These are phyloP conservation scores for Ceratocystis eucalypticola DNA, from an alignment of 2,329 filamentous ascomycete genomes.

Conservation along the genomic window DNA sequence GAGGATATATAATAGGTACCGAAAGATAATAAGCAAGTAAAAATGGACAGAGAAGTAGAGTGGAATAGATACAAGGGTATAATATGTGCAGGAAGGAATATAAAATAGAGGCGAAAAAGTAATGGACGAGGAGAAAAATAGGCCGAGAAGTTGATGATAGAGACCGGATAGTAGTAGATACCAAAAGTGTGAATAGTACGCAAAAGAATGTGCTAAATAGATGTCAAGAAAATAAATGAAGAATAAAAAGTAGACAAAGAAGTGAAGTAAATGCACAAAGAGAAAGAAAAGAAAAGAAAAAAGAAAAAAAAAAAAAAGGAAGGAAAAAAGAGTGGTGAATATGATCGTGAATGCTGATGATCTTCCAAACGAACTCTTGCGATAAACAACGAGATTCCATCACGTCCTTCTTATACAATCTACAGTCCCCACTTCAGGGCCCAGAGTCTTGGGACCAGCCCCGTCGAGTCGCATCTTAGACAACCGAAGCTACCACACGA, in stretches of 20 bases:
- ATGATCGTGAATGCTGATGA: constrained; percentile 3
- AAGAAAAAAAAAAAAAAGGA: neutral
- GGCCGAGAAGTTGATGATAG: neutral
- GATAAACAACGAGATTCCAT: neutral
- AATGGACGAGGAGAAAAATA: neutral
- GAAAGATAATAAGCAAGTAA: neutral
- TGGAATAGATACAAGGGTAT: neutral
- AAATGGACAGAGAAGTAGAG: neutral
- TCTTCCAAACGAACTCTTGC: neutral
- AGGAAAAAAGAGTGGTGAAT: neutral
- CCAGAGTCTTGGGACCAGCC: neutral
- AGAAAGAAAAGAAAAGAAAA: neutral
- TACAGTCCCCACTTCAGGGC: neutral
- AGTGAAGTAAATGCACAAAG: too few species aligned
- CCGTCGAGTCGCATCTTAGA: neutral
- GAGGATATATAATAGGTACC: neutral
- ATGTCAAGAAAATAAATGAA: neutral
- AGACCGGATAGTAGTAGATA: neutral
- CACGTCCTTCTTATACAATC: neutral
- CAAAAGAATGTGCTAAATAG: neutral
- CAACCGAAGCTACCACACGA: neutral
- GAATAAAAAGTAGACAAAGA: neutral
- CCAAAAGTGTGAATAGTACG: neutral
- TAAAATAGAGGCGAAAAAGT: neutral
- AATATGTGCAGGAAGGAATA: neutral